Evolutionary conservation across 306 rosid genomes (phyloP), one percentile per base, ranked within the genome.

Genomic region (Astragalus glycyphyllos): DNA sequence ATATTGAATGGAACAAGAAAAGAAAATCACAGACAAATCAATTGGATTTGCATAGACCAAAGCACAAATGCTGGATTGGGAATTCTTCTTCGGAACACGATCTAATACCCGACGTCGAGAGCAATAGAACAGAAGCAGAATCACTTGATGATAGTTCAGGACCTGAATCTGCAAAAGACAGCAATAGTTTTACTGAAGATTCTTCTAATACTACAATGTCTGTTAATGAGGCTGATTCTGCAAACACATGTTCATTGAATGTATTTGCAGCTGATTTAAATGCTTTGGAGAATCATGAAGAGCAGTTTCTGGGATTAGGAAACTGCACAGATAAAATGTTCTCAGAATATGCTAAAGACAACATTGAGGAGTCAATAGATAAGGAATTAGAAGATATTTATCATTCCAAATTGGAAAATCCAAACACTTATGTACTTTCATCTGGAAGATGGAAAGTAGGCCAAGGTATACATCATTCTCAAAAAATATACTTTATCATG

Each of bases 371-470:
- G 9, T 58, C 51, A 65, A 44, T 55, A 10, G 86, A 85, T 7
- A 69, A 70, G 76, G 96, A 85, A 64, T 71, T 79, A 20, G 82
- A 84, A 79, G 94, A 80, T 38, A 10, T 70, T 77, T 63, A 71
- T 65, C 37, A 9, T 41, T 58, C 91, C 17, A 49, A 60, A 13
- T 77, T 74, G 3, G 60, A 69, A 66, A 86, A 82, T 65, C 70
- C 81, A 9, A 75, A 77, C 44, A 69, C 3, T 12, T 84, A 58
- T 51, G 71, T 83, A 41, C 93, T 89, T 63, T 91, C 97, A 45
- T 87, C 93, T 0, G 92, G 90, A 71, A 83, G 87, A 78, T 85
- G 91, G 97, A 65, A n/a, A 29, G 76, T 82, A 14, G 61, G 85
- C 80, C 81, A 84, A 83, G 96, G 91, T 91, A 91, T 32, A 31